Evolutionary conservation across 129 eudicot species (phyloP).

Genomic region (Helianthus annuus): DNA sequence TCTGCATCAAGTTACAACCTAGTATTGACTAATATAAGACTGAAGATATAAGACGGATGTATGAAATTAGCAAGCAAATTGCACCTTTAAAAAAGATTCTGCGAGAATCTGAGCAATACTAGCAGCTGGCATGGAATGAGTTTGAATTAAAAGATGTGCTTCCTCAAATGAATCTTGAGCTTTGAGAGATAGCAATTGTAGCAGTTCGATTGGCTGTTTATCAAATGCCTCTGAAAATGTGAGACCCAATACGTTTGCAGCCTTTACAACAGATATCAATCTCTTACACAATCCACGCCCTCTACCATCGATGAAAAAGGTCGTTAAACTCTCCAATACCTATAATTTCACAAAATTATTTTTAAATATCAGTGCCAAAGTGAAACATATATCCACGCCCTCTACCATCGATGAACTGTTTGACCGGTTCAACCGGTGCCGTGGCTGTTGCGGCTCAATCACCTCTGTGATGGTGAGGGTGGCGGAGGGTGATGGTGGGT

Average conservation of each 20-base stretch:
- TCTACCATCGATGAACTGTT: too few relatives aligned
- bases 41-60: background rate
- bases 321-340: conserved; percentile 70
- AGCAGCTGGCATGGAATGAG: conserved; percentile 91
- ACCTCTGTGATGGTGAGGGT: too few relatives aligned
- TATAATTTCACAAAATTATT: conserved; percentile 30
- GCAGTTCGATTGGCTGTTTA: conserved; percentile 75
- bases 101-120: conserved; percentile 92
- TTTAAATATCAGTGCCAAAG: conserved; percentile 14
- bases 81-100: conserved; percentile 88
- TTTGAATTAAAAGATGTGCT: conserved; percentile 77
- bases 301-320: conserved; percentile 64
- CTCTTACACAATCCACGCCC: conserved; percentile 91
- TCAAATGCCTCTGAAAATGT: conserved; percentile 88
- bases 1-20: background rate
- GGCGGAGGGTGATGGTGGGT: too few relatives aligned
- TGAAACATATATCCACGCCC: background rate
- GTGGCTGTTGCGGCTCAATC: too few relatives aligned
- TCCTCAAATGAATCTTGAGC: conserved; percentile 98
- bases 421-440: too few relatives aligned
- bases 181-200: conserved; percentile 92
- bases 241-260: conserved; percentile 84
- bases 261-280: conserved; percentile 78
- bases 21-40: background rate
- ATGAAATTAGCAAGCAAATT: conserved; percentile 3